Evolutionary conservation across 1,139 yeast genomes (phyloP).

Genomic region (Suhomyces bribrorum): DNA sequence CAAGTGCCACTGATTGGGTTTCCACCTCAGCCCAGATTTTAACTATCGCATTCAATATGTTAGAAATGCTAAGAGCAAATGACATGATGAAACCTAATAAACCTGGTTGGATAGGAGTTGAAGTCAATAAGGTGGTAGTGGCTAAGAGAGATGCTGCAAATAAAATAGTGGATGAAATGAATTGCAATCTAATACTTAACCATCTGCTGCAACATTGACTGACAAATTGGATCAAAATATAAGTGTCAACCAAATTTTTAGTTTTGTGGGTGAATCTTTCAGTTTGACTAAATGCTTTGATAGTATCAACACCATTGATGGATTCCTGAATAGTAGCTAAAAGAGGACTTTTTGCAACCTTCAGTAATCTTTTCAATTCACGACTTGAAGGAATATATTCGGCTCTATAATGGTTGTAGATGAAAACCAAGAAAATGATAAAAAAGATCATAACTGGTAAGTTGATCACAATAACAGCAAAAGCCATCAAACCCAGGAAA

Average conservation of each 20-base stretch:
- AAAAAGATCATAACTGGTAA: conserved; percentile 28
- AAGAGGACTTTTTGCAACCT: conserved; percentile 27
- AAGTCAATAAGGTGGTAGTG: conserved; percentile 21
- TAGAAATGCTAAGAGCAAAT: conserved; percentile 28
- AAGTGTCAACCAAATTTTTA: conserved; percentile 18
- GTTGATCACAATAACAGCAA: conserved; percentile 25
- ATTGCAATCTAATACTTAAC: conserved; percentile 30
- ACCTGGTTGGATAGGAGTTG: conserved; percentile 24
- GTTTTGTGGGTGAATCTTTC: conserved; percentile 25
- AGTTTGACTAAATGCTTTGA: conserved; percentile 27
- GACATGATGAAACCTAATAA: conserved; percentile 32
- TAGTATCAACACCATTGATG: conserved; percentile 33
- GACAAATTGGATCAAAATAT: conserved; percentile 17
- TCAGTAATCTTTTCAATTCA: conserved; percentile 29
- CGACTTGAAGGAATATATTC: conserved; percentile 29
- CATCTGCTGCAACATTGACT: conserved; percentile 27
- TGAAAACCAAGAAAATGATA: conserved; percentile 19
- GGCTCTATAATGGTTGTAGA: conserved; percentile 26
- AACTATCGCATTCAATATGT: conserved; percentile 26
- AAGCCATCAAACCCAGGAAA: conserved; percentile 19
- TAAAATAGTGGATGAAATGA: conserved; percentile 26
- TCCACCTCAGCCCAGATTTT: conserved; percentile 32
- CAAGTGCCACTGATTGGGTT: conserved; percentile 29
- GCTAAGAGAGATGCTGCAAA: conserved; percentile 23
- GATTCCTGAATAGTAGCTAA: conserved; percentile 33